phyloP scores from a whole-genome alignment of 148 eudicot genomes.

The Heliosperma pusillum region DNA sequence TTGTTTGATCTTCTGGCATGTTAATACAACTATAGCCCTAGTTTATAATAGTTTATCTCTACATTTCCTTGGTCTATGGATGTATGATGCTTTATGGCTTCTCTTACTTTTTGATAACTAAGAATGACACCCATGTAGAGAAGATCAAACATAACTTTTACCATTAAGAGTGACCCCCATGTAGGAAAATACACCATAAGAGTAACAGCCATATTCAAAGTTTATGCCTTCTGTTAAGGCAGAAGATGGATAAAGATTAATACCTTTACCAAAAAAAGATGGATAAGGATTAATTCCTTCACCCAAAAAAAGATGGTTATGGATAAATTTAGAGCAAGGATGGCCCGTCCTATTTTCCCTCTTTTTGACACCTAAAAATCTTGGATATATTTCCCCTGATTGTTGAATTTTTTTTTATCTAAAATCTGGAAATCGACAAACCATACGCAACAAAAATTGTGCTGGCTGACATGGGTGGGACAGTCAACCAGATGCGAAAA shows the following conservation, averaged over 20 bases:
- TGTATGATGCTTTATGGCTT: neutral
- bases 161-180: neutral
- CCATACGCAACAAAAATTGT: too few species aligned
- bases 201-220: neutral
- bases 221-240: neutral
- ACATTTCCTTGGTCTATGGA: neutral
- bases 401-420: too few species aligned
- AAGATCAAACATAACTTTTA: too few species aligned
- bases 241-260: neutral
- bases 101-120: neutral
- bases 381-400: too few species aligned
- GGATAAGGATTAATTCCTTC: too few species aligned
- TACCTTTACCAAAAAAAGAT: too few species aligned
- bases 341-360: neutral
- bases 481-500: too few species aligned
- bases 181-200: neutral
- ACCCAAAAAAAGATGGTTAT: too few species aligned
- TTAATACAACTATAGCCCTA: neutral
- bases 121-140: neutral
- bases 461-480: too few species aligned
- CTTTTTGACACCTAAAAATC: neutral
- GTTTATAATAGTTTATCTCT: neutral
- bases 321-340: neutral
- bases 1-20: neutral
- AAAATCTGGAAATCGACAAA: too few species aligned